Percentiles rank a stretch among this genome's conserved stretches.
Evolutionary conservation across 768 basidiomycete species (phyloP).

Genomic region (Tulasnella sp.): DNA sequence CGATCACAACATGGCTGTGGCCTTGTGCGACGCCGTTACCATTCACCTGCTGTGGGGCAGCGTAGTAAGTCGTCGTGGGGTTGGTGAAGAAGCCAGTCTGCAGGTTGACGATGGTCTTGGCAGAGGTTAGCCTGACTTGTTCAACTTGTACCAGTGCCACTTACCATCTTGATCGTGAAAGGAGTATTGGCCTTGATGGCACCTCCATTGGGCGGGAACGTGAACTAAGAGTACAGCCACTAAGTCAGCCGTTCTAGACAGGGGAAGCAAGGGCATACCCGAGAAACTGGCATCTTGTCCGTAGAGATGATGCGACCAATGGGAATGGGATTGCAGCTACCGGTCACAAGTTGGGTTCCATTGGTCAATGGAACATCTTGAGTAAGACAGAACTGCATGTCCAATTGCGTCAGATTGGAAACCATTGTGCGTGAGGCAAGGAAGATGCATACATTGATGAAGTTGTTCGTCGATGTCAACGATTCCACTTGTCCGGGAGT

Average conservation of each 20-base stretch:
- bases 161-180: slow-evolving; percentile 42
- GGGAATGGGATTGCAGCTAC: slow-evolving; percentile 47
- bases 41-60: slow-evolving; percentile 46
- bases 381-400: not conserved
- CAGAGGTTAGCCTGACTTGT: not conserved
- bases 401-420: not conserved
- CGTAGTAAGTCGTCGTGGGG: slow-evolving; percentile 40
- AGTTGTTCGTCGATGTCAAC: slow-evolving; percentile 48
- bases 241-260: not conserved
- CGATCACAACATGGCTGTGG: slow-evolving; percentile 48
- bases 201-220: slow-evolving; percentile 27
- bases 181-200: slow-evolving; percentile 34
- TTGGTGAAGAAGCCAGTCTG: slow-evolving; percentile 46
- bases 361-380: slow-evolving; percentile 34
- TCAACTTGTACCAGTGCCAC: not conserved
- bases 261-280: not conserved
- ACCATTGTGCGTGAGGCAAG: slow-evolving; percentile 23
- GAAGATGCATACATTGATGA: slow-evolving; percentile 43
- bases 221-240: no score
- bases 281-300: slow-evolving; percentile 32
- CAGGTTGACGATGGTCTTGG: slow-evolving; percentile 26
- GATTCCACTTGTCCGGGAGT: slow-evolving; percentile 39
- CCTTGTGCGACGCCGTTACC: slow-evolving; percentile 40
- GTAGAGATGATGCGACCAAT: slow-evolving; percentile 43
- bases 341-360: slow-evolving; percentile 38